phyloP scores from a whole-genome alignment of 805 yeast genomes.

The Spathaspora hagerdaliae region DNA sequence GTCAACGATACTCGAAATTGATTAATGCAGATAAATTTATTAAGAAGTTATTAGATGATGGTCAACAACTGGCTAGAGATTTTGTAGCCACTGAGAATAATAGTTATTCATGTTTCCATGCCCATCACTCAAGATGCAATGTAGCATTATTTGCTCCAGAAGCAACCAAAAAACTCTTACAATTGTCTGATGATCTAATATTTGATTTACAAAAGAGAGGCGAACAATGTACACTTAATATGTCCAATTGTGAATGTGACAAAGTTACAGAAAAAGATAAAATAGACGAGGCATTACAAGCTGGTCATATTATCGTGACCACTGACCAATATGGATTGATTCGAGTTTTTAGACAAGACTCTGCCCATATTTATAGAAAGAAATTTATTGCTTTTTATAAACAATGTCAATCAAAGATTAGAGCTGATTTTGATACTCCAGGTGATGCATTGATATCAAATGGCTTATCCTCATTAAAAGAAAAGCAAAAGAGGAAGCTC shows the following conservation, averaged over 20 bases:
- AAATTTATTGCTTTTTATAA: slow-evolving; percentile 13
- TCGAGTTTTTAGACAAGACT: slow-evolving; percentile 76
- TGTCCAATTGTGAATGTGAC: neutral
- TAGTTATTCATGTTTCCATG: slow-evolving; percentile 69
- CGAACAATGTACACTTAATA: slow-evolving; percentile 8
- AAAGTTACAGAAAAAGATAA: neutral
- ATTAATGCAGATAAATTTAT: slow-evolving; percentile 25
- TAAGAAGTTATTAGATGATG: slow-evolving; percentile 25
- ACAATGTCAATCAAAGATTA: slow-evolving; percentile 3
- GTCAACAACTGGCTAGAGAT: slow-evolving; percentile 3
- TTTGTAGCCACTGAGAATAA: slow-evolving; percentile 47
- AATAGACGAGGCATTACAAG: slow-evolving; percentile 6
- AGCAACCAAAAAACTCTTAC: slow-evolving; percentile 57
- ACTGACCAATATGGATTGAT: slow-evolving; percentile 73
- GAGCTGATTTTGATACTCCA: neutral
- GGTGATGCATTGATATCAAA: neutral
- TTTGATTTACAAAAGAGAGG: slow-evolving; percentile 50
- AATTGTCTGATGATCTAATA: slow-evolving; percentile 74
- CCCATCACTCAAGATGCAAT: slow-evolving; percentile 71
- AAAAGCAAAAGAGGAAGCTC: neutral
- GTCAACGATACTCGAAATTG: slow-evolving; percentile 21
- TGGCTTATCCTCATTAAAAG: neutral
- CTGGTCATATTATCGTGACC: slow-evolving; percentile 61
- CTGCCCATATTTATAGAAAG: slow-evolving; percentile 45
- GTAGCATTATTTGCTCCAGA: slow-evolving; percentile 77